Percentiles rank a stretch among this genome's conserved stretches.
phyloP scores from a whole-genome alignment of 495 filamentous ascomycete species.

The Sabuloglossum arenarium region DNA sequence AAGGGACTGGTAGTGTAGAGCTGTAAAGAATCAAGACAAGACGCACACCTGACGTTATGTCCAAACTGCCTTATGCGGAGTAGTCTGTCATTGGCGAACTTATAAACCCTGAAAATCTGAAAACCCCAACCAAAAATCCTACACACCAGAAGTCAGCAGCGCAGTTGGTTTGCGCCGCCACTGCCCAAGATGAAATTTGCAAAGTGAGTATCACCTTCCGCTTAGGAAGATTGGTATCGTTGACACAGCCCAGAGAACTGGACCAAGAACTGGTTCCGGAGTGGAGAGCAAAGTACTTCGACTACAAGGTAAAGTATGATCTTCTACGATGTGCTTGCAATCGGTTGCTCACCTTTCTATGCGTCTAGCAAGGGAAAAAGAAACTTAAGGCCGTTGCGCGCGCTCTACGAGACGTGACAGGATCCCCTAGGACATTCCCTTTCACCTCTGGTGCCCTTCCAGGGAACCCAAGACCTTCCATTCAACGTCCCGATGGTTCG shows the following conservation, averaged over 20 bases:
- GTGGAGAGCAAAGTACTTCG: slow-evolving; percentile 79
- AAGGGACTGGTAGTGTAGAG: too few relatives aligned
- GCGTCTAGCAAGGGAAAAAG: slow-evolving; percentile 45
- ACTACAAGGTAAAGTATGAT: slow-evolving; percentile 50
- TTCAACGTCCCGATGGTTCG: background rate
- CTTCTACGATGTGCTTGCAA: background rate
- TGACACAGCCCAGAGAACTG: slow-evolving; percentile 35
- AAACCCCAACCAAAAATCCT: too few relatives aligned
- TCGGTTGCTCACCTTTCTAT: slow-evolving; percentile 13
- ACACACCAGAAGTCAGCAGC: too few relatives aligned
- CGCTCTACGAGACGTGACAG: slow-evolving; percentile 38
- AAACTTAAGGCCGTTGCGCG: slow-evolving; percentile 62
- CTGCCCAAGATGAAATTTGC: slow-evolving; percentile 15
- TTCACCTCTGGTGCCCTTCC: background rate
- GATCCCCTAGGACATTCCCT: slow-evolving; percentile 34
- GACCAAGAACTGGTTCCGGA: slow-evolving; percentile 78
- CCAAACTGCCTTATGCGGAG: too few relatives aligned
- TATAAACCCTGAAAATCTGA: too few relatives aligned
- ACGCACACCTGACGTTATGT: too few relatives aligned
- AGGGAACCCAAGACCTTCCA: background rate
- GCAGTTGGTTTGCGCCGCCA: background rate
- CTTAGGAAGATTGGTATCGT: background rate
- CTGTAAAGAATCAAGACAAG: too few relatives aligned
- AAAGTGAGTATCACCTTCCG: slow-evolving; percentile 9
- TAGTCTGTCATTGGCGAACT: too few relatives aligned